These are phyloP conservation scores for Backusella macrospora DNA, from an alignment of 192 early-diverging fungal genomes.

Conservation along the genomic window DNA sequence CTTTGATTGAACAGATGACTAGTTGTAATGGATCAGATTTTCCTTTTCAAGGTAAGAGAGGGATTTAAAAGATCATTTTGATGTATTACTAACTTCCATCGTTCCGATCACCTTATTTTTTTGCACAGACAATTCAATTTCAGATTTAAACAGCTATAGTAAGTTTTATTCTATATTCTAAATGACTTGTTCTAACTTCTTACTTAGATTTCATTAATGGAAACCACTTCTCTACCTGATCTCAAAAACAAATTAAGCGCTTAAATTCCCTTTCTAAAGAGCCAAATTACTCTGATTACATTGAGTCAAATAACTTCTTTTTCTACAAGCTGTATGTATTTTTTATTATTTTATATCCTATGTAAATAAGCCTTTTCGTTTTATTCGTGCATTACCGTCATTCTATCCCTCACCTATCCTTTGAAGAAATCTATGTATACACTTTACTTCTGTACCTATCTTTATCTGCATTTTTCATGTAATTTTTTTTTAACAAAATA, in stretches of 20 bases:
- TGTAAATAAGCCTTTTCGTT: conserved; percentile 4
- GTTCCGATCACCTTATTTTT: conserved; percentile 11
- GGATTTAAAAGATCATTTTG: background rate
- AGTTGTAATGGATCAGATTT: conserved; percentile 1
- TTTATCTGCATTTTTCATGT: conserved; percentile 5
- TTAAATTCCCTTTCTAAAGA: background rate
- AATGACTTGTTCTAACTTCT: conserved; percentile 5
- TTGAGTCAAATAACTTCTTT: background rate
- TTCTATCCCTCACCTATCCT: conserved; percentile 7
- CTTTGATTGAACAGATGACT: conserved; percentile 1
- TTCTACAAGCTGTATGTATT: background rate
- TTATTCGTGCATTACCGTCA: background rate
- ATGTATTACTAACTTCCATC: background rate
- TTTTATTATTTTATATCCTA: background rate
- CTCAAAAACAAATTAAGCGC: background rate
- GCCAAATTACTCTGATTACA: background rate
- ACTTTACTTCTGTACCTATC: conserved; percentile 10
- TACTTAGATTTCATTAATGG: background rate
- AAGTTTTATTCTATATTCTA: conserved; percentile 6
- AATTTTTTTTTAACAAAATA: conserved; percentile 10
- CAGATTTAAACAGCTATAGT: conserved; percentile 14
- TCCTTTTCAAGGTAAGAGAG: background rate
- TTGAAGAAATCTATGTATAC: conserved; percentile 10
- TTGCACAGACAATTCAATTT: conserved; percentile 15
- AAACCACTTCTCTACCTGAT: background rate